These are phyloP conservation scores for Penicillium atrosanguineum DNA, from an alignment of 495 filamentous ascomycete species.

Conservation along the genomic window DNA sequence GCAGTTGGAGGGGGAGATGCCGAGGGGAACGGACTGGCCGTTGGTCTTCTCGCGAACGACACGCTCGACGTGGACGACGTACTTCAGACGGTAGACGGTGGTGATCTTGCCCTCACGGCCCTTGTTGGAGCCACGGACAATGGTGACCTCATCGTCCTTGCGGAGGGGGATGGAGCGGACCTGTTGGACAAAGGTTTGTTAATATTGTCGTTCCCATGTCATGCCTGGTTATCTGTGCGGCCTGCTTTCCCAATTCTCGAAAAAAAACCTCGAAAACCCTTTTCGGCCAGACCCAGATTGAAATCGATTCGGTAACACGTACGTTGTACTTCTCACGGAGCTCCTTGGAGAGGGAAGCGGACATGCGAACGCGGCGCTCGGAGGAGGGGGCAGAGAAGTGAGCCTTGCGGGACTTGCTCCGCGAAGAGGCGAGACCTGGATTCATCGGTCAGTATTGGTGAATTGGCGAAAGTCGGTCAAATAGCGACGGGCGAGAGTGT, in stretches of 20 bases:
- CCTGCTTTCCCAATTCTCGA: background rate
- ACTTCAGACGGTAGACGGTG: slow-evolving; percentile 97
- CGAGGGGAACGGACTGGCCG: slow-evolving; percentile 84
- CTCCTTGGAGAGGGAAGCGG: slow-evolving; percentile 90
- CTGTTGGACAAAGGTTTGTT: slow-evolving; percentile 41
- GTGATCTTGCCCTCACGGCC: slow-evolving; percentile 92
- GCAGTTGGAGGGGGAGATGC: slow-evolving; percentile 88
- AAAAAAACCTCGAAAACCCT: background rate
- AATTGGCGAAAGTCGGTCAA: slow-evolving; percentile 4
- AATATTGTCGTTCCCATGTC: slow-evolving; percentile 1
- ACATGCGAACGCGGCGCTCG: slow-evolving; percentile 90
- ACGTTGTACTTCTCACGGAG: slow-evolving; percentile 95
- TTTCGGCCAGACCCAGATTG: slow-evolving; percentile 9
- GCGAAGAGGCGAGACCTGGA: slow-evolving; percentile 71
- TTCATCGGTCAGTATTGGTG: slow-evolving; percentile 5
- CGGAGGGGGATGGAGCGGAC: slow-evolving; percentile 96
- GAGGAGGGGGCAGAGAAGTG: slow-evolving; percentile 92
- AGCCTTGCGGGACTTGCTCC: slow-evolving; percentile 95
- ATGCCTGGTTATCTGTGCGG: slow-evolving; percentile 5
- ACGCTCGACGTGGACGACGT: slow-evolving; percentile 87
- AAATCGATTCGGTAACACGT: slow-evolving; percentile 28
- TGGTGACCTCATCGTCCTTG: slow-evolving; percentile 92
- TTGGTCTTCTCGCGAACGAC: slow-evolving; percentile 91
- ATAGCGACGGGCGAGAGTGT: background rate
- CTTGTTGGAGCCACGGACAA: slow-evolving; percentile 87